Percentiles rank a stretch among this genome's conserved stretches.
phyloP scores from a whole-genome alignment of 768 basidiomycete species.

The Leccinum variicolor region DNA sequence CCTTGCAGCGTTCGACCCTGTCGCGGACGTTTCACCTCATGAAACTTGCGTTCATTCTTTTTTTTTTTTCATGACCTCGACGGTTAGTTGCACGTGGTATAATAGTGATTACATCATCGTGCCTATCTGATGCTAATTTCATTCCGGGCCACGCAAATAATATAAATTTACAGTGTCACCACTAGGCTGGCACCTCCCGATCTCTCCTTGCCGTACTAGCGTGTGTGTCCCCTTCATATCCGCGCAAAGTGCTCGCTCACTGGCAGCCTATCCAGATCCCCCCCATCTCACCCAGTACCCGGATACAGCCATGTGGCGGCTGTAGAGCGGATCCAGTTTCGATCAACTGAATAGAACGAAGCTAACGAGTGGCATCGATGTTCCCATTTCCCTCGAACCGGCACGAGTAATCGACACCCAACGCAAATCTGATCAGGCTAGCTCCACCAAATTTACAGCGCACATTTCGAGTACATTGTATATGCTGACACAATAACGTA shows the following conservation, averaged over 20 bases:
- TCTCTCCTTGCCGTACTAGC: not conserved
- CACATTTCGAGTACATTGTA: slow-evolving; percentile 1
- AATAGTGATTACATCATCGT: slow-evolving; percentile 28
- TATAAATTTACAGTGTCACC: not conserved
- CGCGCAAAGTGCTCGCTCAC: slow-evolving; percentile 5
- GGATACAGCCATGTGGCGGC: slow-evolving; percentile 10
- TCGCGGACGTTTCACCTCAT: not conserved
- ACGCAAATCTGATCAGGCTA: slow-evolving; percentile 3
- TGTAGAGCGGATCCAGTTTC: slow-evolving; percentile 9
- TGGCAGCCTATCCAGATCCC: not conserved
- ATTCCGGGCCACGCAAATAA: slow-evolving; percentile 5
- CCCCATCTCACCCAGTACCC: not conserved
- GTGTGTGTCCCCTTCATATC: slow-evolving; percentile 15
- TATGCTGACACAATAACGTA: slow-evolving; percentile 17
- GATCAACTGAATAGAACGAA: not conserved
- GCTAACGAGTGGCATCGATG: not conserved
- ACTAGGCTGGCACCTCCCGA: not conserved
- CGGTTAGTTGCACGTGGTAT: slow-evolving; percentile 17
- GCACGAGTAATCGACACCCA: not conserved
- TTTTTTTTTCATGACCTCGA: slow-evolving; percentile 10
- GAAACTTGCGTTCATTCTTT: not conserved
- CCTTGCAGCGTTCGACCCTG: not conserved
- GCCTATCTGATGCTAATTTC: slow-evolving; percentile 22
- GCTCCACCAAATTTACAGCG: not conserved
- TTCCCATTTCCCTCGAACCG: not conserved